Evolutionary conservation across 495 filamentous ascomycete species (phyloP).

Genomic region (Cairneyella variabilis): DNA sequence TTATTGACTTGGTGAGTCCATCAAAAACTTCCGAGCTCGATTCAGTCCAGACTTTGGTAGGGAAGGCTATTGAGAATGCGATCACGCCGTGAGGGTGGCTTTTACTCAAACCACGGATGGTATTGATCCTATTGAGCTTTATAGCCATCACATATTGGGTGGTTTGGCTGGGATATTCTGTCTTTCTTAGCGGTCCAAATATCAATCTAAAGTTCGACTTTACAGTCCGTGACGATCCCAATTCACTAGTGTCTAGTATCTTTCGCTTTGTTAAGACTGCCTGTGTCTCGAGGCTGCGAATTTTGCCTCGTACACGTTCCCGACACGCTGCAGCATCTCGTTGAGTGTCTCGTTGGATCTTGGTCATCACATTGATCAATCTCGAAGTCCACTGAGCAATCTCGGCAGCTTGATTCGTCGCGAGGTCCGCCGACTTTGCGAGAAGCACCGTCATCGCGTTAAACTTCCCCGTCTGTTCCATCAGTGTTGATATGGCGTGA

Average conservation of each 20-base stretch:
- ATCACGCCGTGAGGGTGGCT: constrained; percentile 6
- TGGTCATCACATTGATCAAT: constrained; percentile 4
- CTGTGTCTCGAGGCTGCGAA: constrained; percentile 4
- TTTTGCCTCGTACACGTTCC: constrained; percentile 2
- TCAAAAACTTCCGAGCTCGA: constrained; percentile 6
- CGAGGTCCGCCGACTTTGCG: constrained; percentile 6
- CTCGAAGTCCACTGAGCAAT: constrained; percentile 4
- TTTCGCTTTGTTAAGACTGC: constrained; percentile 6
- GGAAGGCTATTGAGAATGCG: constrained; percentile 1
- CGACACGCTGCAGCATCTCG: background rate
- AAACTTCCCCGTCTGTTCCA: constrained; percentile 3
- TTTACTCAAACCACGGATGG: constrained; percentile 7
- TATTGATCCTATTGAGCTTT: constrained; percentile 6
- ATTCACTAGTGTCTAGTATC: constrained; percentile 4
- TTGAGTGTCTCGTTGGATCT: constrained; percentile 1
- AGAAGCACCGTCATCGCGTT: constrained; percentile 1
- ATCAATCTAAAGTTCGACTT: background rate
- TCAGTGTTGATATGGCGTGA: background rate
- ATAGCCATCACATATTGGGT: constrained; percentile 4
- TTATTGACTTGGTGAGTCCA: constrained; percentile 1
- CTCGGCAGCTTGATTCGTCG: constrained; percentile 4
- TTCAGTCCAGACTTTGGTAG: constrained; percentile 5
- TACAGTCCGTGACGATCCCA: background rate
- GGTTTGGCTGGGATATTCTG: background rate
- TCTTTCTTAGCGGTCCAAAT: background rate